These are phyloP conservation scores for Porcisia hertigi DNA, from an alignment of 208 protist genomes.

Conservation along the genomic window DNA sequence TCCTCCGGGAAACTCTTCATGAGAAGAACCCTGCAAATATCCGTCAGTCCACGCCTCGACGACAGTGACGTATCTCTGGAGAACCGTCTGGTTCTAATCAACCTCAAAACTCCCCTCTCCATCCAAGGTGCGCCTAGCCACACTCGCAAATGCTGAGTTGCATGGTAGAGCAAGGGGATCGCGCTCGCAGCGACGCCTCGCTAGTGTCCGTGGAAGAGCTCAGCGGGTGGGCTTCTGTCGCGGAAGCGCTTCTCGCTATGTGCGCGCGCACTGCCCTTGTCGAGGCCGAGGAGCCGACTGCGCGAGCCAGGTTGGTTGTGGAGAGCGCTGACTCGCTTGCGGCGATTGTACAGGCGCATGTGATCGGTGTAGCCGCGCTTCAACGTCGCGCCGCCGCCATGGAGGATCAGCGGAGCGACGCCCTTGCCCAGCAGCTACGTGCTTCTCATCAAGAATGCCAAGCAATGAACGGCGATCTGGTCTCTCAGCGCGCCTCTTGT, in stretches of 20 bases:
- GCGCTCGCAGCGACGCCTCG: constrained; percentile 4
- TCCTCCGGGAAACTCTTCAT: not conserved
- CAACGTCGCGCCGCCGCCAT: constrained; percentile 4
- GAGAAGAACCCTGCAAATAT: not conserved
- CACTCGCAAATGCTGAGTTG: constrained; percentile 8
- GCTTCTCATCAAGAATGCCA: constrained; percentile 7
- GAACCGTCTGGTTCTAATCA: not conserved
- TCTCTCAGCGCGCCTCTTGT: constrained; percentile 8
- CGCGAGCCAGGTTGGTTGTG: constrained; percentile 14
- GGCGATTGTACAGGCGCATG: constrained; percentile 10
- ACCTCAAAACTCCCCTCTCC: not conserved
- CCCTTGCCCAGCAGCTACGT: constrained; percentile 3
- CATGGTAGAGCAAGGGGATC: not conserved
- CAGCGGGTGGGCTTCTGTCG: constrained; percentile 37
- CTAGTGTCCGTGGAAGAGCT: constrained; percentile 19
- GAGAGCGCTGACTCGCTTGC: constrained; percentile 15
- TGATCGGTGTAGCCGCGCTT: not conserved
- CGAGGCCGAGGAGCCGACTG: constrained; percentile 32
- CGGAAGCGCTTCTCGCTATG: constrained; percentile 30
- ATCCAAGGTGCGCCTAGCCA: not conserved
- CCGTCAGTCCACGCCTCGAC: not conserved
- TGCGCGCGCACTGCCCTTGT: constrained; percentile 22
- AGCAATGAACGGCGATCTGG: not conserved
- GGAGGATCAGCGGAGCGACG: constrained; percentile 4
- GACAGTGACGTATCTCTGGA: not conserved